Base-by-base conservation (phyloP, 345 rosid genomes). In the Clarkia xantiana region DNA sequence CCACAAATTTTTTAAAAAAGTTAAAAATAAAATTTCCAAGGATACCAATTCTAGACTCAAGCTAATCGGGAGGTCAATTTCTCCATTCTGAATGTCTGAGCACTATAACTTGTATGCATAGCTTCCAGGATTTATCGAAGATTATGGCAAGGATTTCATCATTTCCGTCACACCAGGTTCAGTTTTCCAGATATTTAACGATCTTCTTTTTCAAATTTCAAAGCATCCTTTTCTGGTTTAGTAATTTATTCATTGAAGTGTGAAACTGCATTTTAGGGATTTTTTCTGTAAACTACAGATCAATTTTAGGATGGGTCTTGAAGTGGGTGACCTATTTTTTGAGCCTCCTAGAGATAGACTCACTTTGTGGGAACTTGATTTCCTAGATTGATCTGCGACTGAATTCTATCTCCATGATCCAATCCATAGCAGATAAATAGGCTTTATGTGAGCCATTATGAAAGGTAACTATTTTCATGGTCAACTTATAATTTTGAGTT, bases 351-450 rank as follows among this genome's bases (percentile, higher is more conserved):
- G 97, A 62, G 73, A 78, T 49, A 94, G 97, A 20, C 76, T 80
- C 11, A 89, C 94, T 2, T 58, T 89, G 64, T 89, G 97, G 97
- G 95, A 89, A 62, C 82, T 89, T 9, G 97, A 95, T 23, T 60
- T 73, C 53, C 95, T 95, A 17, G 82, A 89, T 68, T 76, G 95
- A 34, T 68, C 88, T 1, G 87, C 94, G 0, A 72, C 82, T 4
- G 88, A 80, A 53, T 89, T 89, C 64, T 76, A 75, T 64, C 52
- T 72, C 62, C 95, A 95, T 4, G 88, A 86, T 62, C 88, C 94
- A 64, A 90, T 65, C 86, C 94, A 6, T 72, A 52, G 44, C 70
- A 74, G 62, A 25, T 79, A 46, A 90, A 90, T 56, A 76, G 64
- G 53, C 81, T 86, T 53, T 80, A 66, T 57, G 44, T 73, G 56